These are phyloP conservation scores for Pseudogymnoascus verrucosus DNA, from an alignment of 2,329 filamentous ascomycete species.

Conservation along the genomic window DNA sequence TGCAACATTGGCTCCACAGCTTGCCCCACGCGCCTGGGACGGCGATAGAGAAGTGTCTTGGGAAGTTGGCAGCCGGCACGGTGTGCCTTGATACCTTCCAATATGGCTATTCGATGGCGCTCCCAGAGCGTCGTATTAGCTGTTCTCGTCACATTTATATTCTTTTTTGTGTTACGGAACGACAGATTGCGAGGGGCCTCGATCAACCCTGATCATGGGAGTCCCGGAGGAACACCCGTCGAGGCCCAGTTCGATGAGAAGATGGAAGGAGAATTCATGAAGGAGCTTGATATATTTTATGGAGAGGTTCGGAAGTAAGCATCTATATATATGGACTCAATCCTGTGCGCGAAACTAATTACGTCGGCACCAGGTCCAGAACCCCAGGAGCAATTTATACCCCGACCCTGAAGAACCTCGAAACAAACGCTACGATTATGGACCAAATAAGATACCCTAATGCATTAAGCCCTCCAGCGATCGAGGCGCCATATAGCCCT, in stretches of 20 bases:
- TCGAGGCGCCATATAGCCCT: conserved; percentile 33
- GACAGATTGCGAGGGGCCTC: background rate
- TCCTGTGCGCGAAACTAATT: conserved; percentile 10
- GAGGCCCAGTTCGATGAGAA: background rate
- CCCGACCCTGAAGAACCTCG: conserved; percentile 43
- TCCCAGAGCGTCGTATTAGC: background rate
- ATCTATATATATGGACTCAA: conserved; percentile 17
- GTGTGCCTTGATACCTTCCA: background rate
- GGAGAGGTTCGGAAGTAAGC: conserved; percentile 29
- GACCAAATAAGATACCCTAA: conserved; percentile 27
- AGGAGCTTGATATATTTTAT: conserved; percentile 30
- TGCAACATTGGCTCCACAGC: background rate
- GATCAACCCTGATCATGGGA: background rate
- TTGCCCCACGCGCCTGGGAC: background rate
- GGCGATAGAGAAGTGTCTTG: background rate
- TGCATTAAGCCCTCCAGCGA: conserved; percentile 29
- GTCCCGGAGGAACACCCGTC: background rate
- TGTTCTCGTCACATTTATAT: background rate
- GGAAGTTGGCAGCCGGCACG: background rate
- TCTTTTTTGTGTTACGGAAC: background rate
- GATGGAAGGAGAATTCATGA: conserved; percentile 23
- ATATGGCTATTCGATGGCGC: conserved; percentile 1
- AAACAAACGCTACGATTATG: conserved; percentile 30
- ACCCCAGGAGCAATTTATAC: conserved; percentile 48
- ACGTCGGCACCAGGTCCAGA: conserved; percentile 30